phyloP scores from a whole-genome alignment of 2,329 filamentous ascomycete species.

The Bimuria novae-zelandiae region DNA sequence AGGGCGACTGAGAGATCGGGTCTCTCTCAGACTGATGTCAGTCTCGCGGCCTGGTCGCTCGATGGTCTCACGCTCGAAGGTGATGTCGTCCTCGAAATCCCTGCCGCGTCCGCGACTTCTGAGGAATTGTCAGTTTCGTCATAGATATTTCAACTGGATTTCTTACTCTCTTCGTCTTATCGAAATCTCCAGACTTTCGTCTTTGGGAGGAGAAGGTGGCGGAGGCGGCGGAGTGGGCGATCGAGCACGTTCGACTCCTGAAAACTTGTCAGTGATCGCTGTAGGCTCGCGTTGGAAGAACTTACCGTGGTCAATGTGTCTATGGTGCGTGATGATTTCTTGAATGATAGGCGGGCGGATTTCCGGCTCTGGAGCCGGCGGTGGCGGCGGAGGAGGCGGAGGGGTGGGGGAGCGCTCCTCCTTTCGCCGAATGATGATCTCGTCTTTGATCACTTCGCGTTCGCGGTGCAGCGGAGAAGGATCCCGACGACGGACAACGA shows the following conservation, averaged over 20 bases:
- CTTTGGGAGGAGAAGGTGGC: conserved; percentile 53
- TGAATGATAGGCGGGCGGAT: conserved; percentile 80
- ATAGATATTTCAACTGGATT: background rate
- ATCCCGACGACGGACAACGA: conserved; percentile 46
- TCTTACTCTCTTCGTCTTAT: conserved; percentile 57
- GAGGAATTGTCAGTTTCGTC: conserved; percentile 15
- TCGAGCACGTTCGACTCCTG: conserved; percentile 53
- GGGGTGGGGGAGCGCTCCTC: conserved; percentile 57
- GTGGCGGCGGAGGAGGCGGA: conserved; percentile 50
- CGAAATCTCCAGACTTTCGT: conserved; percentile 61
- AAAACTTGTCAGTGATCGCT: conserved; percentile 11
- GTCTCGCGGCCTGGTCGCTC: conserved; percentile 28
- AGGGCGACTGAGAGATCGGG: conserved; percentile 48
- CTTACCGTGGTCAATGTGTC: conserved; percentile 84
- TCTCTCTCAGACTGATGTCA: conserved; percentile 38
- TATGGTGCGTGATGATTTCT: conserved; percentile 87
- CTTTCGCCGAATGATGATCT: conserved; percentile 52
- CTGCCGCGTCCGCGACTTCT: conserved; percentile 53
- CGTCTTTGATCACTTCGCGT: conserved; percentile 44
- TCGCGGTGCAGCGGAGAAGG: conserved; percentile 39
- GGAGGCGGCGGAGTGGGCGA: conserved; percentile 57
- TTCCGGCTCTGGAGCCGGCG: conserved; percentile 65
- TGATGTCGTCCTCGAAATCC: conserved; percentile 67
- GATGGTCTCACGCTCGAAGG: conserved; percentile 61
- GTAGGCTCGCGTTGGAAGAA: conserved; percentile 6